Evolutionary conservation across 148 eudicot genomes (phyloP).

Genomic region (Camellia japonica): DNA sequence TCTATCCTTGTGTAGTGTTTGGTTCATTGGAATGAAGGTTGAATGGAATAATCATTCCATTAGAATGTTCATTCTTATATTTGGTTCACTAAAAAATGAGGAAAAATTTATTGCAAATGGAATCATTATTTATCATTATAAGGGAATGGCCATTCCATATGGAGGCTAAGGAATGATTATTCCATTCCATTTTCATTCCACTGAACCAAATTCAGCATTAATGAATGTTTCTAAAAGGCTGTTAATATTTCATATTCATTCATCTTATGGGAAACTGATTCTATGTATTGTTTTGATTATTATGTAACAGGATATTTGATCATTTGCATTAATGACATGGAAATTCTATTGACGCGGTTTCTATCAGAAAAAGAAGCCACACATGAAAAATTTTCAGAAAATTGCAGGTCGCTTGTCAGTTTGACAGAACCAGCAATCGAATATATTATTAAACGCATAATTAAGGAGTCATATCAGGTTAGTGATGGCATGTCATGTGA

Average conservation of each 20-base stretch:
- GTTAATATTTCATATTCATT: background rate
- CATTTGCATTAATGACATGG: conserved; percentile 53
- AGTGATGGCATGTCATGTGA: conserved; percentile 15
- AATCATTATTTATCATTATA: too few species aligned
- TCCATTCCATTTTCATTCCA: too few species aligned
- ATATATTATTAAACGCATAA: conserved; percentile 51
- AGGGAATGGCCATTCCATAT: too few species aligned
- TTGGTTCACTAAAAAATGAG: too few species aligned
- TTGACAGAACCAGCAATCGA: conserved; percentile 70
- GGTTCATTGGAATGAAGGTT: too few species aligned
- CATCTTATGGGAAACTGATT: background rate
- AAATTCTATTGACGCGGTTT: conserved; percentile 35
- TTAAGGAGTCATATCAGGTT: conserved; percentile 52
- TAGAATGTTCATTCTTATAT: too few species aligned
- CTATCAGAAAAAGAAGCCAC: conserved; percentile 33
- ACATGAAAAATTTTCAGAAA: conserved; percentile 22
- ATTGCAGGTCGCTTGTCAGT: conserved; percentile 39
- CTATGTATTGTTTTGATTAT: background rate
- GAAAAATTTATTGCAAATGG: too few species aligned
- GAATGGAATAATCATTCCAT: too few species aligned
- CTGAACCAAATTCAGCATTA: background rate
- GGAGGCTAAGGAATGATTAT: too few species aligned
- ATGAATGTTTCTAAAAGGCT: background rate
- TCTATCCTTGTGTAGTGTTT: background rate
- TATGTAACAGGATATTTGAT: conserved; percentile 51